A percentile compares a stretch with the other conserved stretches of the same genome.
phyloP scores from a whole-genome alignment of 2,329 filamentous ascomycete species.

The Emmonsiellopsis sp. region DNA sequence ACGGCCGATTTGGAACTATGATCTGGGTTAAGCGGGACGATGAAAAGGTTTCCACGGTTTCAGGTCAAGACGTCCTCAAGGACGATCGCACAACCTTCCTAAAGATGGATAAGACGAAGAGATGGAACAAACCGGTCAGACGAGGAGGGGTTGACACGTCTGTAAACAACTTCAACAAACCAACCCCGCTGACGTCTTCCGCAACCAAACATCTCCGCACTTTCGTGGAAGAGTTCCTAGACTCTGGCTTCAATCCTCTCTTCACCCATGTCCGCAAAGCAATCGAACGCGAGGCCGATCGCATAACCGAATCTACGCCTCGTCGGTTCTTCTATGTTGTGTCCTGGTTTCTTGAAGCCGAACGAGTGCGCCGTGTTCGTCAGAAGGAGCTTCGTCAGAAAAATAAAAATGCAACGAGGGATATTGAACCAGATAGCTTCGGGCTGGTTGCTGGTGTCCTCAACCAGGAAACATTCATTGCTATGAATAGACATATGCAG shows the following conservation, averaged over 20 bases:
- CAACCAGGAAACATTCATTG: conserved; percentile 90
- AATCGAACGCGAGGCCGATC: conserved; percentile 79
- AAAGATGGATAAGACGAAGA: conserved; percentile 87
- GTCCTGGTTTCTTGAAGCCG: conserved; percentile 85
- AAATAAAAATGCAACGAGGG: conserved; percentile 39
- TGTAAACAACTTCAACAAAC: conserved; percentile 65
- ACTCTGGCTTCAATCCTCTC: conserved; percentile 88
- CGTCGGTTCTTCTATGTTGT: conserved; percentile 88
- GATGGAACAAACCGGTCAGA: conserved; percentile 69
- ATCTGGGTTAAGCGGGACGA: conserved; percentile 88
- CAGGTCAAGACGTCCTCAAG: conserved; percentile 75
- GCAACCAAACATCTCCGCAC: conserved; percentile 68
- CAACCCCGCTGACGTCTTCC: conserved; percentile 58
- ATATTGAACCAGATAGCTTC: conserved; percentile 64
- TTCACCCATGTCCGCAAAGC: conserved; percentile 80
- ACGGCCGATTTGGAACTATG: conserved; percentile 95
- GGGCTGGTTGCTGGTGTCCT: conserved; percentile 80
- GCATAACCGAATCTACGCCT: conserved; percentile 66
- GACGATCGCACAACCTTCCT: conserved; percentile 64
- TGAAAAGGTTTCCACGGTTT: conserved; percentile 74
- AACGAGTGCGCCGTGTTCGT: conserved; percentile 59
- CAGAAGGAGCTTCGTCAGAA: conserved; percentile 47
- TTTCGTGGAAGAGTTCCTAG: conserved; percentile 89
- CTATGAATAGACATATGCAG: conserved; percentile 75
- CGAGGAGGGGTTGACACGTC: conserved; percentile 53